Base-by-base conservation (phyloP, 345 rosid genomes). In the Luvunga scandens region DNA sequence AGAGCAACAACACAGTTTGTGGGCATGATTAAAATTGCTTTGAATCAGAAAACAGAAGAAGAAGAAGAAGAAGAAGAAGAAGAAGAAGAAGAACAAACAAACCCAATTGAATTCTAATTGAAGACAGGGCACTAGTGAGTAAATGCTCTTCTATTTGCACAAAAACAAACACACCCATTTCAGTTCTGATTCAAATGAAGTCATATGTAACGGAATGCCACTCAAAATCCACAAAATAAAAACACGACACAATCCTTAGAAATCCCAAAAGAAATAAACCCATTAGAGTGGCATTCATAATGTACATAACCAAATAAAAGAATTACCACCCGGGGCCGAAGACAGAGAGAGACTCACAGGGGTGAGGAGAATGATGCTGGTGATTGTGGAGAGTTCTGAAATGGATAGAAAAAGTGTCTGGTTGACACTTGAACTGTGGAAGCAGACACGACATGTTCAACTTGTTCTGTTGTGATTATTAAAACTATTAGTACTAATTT, bases 371-470 rank as follows among this genome's bases (percentile, higher is more conserved):
- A 50, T 72, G 62, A 42, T 62, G 38, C 61, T 73, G 73, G 77
- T 74, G 81, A 73, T 83, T 73, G 56, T 66, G 82, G 78, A 84
- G 87, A 81, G 89, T 72, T 77, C 87, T 86, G 88, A 91, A 87
- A 39, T 90, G 92, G 79, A 90, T 73, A 82, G 87, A 84, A 87
- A 95, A 88, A 25, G 87, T 76, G 84, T 86, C 95, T 14, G 97
- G 97, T 25, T 87, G 97, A 82, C 98, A 93, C 90, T 92, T 95
- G 89, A 95, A 91, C 86, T 90, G 97, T 7, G 95, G 98, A 74
- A 95, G 85, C 36, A 95, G 86, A 86, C 95, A 93, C 60, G 99
- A 93, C 93, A 89, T 90, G 72, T 67, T 42, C 62, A 16, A 48
- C 31, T 45, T 25, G 36, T 27, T 27, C 10, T 25, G 25, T 21